Percentiles rank a stretch among this genome's conserved stretches.
Evolutionary conservation across 23 red algal species (phyloP).

Genomic region (Chondrus crispus): DNA sequence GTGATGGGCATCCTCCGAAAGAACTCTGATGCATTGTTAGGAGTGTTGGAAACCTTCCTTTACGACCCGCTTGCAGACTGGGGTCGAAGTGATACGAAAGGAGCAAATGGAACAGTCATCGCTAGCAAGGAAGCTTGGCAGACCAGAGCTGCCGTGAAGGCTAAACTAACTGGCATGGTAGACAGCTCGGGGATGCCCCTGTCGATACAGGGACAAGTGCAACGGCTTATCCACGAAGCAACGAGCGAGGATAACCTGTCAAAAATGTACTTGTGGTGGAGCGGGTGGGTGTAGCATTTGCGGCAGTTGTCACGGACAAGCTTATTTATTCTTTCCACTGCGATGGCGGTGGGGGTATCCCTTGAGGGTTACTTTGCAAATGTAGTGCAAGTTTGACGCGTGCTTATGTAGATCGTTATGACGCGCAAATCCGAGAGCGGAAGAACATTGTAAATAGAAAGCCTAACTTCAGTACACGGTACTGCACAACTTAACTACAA

Average conservation of each 20-base stretch:
- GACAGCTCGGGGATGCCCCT: constrained; percentile 63
- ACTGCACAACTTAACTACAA: too few species aligned
- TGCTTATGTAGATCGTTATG: too few species aligned
- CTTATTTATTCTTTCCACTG: too few species aligned
- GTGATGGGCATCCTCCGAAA: constrained; percentile 59
- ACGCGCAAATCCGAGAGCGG: too few species aligned
- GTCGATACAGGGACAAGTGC: constrained; percentile 80
- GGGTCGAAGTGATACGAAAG: constrained; percentile 4
- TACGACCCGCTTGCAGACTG: constrained; percentile 99
- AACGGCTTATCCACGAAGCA: constrained; percentile 84
- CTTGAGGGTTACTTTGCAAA: too few species aligned
- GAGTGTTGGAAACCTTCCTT: constrained; percentile 80
- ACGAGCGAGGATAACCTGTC: constrained; percentile 69
- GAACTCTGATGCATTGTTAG: constrained; percentile 69
- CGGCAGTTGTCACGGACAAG: too few species aligned
- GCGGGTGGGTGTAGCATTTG: constrained; percentile 80
- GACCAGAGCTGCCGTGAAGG: constrained; percentile 27
- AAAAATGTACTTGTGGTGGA: constrained; percentile 98
- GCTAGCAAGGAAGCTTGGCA: constrained; percentile 19
- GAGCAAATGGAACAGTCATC: constrained; percentile 24
- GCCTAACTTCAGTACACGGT: too few species aligned
- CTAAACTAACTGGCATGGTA: constrained; percentile 77
- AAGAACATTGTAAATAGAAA: too few species aligned
- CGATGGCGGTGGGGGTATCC: too few species aligned
- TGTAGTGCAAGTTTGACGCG: too few species aligned